Base-by-base conservation (phyloP, 371 early-diverging fungal genomes). In the Thermomucor indicae-seudaticae region DNA sequence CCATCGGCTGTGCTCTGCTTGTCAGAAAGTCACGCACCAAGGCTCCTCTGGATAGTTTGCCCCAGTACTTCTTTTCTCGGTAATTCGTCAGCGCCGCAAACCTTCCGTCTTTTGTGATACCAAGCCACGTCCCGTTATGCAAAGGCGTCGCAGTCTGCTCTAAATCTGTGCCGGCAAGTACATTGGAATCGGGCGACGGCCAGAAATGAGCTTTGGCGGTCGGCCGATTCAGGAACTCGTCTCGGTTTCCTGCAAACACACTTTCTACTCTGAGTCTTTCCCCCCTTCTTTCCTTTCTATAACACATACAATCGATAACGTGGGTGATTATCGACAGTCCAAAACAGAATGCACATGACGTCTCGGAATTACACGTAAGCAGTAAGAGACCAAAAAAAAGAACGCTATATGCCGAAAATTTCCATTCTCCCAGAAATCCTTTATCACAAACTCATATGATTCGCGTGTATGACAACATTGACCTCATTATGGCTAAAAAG, bases 211-310 rank as follows among this genome's bases (percentile, higher is more conserved):
- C 80, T n/a, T 60, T 62, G 10, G 77, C 58, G 0, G 85, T 71
- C 14, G 68, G 61, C 42, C 85, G 64, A 31, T 43, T 44, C 12
- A 83, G 52, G 42, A 65, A 75, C 48, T 84, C 85, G 49, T 84
- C 85, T 25, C 85, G 57, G 49, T 84, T 84, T 41, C 76, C 68
- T 3, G 81, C 83, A 46, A 84, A 74, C 6, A 80, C 66, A 51
- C 85, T 84, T 35, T 19, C 30, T 53, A 32, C 27, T n/a, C 8
- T 14, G 22, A 11, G 19, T 16, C 23, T 25, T 29, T 24, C 6
- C 37, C 37, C 39, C 25, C 1, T 20, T 28, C n/a, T 14, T 28
- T 14, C 35, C 11, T 8, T 20, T 23, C 5, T 29, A 27, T n/a
- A 16, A 1, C 12, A 37, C 60, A 65, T 62, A 78, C 80, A 82